phyloP scores from a whole-genome alignment of 768 basidiomycete genomes.

The Leccinum incarnatum region DNA sequence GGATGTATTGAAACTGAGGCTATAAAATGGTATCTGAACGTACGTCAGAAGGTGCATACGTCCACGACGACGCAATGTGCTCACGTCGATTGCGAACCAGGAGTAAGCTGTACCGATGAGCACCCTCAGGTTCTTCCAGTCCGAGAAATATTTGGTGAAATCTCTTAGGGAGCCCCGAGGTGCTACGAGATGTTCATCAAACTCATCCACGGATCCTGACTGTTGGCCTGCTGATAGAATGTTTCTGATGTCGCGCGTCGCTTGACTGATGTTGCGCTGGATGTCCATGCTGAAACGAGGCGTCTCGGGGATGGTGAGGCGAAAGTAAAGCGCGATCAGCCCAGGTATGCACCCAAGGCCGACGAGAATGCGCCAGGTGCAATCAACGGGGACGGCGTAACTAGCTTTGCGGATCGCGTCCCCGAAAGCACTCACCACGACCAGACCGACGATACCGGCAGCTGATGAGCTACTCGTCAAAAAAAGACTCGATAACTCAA shows the following conservation, averaged over 20 bases:
- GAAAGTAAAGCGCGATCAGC: constrained; percentile 79
- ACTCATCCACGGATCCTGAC: constrained; percentile 44
- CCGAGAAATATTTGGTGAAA: constrained; percentile 64
- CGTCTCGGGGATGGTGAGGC: constrained; percentile 88
- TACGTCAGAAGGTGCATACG: constrained; percentile 1
- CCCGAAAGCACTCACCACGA: constrained; percentile 65
- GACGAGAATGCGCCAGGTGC: constrained; percentile 82
- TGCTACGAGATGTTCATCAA: constrained; percentile 47
- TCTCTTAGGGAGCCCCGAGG: constrained; percentile 67
- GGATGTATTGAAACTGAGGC: constrained; percentile 77
- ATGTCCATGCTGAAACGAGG: constrained; percentile 92
- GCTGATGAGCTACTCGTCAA: constrained; percentile 32
- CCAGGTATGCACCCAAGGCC: constrained; percentile 84
- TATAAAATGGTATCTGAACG: constrained; percentile 80
- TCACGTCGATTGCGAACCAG: constrained; percentile 86
- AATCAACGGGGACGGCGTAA: constrained; percentile 57
- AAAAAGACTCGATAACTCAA: background rate
- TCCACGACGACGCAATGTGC: constrained; percentile 23
- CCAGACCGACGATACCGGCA: constrained; percentile 64
- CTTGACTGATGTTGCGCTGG: constrained; percentile 72
- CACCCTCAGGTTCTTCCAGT: constrained; percentile 76
- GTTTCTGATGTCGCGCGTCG: constrained; percentile 64
- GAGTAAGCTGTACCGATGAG: constrained; percentile 75
- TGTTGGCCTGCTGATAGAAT: constrained; percentile 49
- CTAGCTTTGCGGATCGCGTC: constrained; percentile 43